Percentiles rank a stretch among this genome's conserved stretches.
Evolutionary conservation across 179 eudicot species (phyloP).

Genomic region (Actinidia polygama): DNA sequence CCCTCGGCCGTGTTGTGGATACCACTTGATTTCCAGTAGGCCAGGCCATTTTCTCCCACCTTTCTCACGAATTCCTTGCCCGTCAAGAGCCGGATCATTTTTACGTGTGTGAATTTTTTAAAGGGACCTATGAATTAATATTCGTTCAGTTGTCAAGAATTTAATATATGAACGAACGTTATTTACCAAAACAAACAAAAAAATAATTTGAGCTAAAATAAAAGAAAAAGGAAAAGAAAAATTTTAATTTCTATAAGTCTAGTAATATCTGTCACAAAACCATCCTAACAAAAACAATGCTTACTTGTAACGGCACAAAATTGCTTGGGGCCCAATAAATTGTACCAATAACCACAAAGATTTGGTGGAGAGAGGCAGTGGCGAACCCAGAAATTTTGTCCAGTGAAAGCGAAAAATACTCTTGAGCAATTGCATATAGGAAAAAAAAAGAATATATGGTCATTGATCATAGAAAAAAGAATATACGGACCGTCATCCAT

Average conservation of each 20-base stretch:
- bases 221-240: not conserved
- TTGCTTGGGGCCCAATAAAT: too few relatives aligned
- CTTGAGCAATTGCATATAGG: too few relatives aligned
- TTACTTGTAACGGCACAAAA: too few relatives aligned
- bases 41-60: constrained; percentile 76
- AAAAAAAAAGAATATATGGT: too few relatives aligned
- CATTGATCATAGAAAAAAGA: too few relatives aligned
- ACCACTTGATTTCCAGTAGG: constrained; percentile 73
- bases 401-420: too few relatives aligned
- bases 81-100: constrained; percentile 74
- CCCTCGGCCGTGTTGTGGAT: constrained; percentile 67
- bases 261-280: not conserved
- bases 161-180: not conserved
- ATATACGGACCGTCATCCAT: too few relatives aligned
- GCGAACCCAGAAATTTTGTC: too few relatives aligned
- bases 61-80: constrained; percentile 81
- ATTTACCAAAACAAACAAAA: too few relatives aligned
- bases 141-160: not conserved
- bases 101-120: constrained; percentile 75
- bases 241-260: not conserved
- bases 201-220: too few relatives aligned
- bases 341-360: too few relatives aligned
- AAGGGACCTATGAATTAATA: constrained; percentile 63
- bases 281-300: not conserved
- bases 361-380: too few relatives aligned